Evolutionary conservation across 2,329 filamentous ascomycete species (phyloP).

Genomic region (Alternaria panax): DNA sequence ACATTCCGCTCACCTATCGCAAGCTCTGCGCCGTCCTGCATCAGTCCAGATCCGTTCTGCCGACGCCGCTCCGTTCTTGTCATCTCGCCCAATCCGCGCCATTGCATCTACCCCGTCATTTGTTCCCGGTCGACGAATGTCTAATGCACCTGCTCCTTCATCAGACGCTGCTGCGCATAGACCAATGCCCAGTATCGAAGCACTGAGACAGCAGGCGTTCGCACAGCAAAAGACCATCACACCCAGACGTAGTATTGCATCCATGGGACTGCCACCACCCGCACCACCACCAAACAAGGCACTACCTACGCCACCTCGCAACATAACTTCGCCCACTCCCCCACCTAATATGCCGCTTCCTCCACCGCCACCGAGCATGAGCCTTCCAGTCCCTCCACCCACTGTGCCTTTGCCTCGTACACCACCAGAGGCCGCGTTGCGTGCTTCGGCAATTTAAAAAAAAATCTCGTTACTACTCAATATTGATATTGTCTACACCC

Average conservation of each 20-base stretch:
- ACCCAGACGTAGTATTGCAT: slow-evolving; percentile 48
- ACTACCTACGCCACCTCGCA: slow-evolving; percentile 50
- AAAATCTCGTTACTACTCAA: not conserved
- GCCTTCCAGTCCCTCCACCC: slow-evolving; percentile 19
- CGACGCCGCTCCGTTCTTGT: slow-evolving; percentile 54
- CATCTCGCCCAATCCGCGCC: slow-evolving; percentile 43
- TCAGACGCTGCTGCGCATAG: slow-evolving; percentile 19
- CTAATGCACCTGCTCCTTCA: slow-evolving; percentile 18
- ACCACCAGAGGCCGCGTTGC: slow-evolving; percentile 10
- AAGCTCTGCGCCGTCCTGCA: slow-evolving; percentile 50
- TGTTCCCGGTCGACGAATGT: slow-evolving; percentile 35
- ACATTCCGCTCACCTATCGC: slow-evolving; percentile 19
- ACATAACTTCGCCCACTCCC: slow-evolving; percentile 16
- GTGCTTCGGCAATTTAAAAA: slow-evolving; percentile 8
- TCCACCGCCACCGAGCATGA: slow-evolving; percentile 13
- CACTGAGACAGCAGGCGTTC: slow-evolving; percentile 35
- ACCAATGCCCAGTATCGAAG: slow-evolving; percentile 30
- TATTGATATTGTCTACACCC: not conserved
- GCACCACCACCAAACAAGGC: slow-evolving; percentile 56
- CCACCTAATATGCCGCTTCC: slow-evolving; percentile 27
- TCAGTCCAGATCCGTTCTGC: slow-evolving; percentile 56
- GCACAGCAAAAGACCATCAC: slow-evolving; percentile 26
- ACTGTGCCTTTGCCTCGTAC: slow-evolving; percentile 16
- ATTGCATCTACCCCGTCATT: slow-evolving; percentile 44
- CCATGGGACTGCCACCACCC: slow-evolving; percentile 54